Evolutionary conservation across 148 eudicot species (phyloP).

Genomic region (Agrostemma githago): DNA sequence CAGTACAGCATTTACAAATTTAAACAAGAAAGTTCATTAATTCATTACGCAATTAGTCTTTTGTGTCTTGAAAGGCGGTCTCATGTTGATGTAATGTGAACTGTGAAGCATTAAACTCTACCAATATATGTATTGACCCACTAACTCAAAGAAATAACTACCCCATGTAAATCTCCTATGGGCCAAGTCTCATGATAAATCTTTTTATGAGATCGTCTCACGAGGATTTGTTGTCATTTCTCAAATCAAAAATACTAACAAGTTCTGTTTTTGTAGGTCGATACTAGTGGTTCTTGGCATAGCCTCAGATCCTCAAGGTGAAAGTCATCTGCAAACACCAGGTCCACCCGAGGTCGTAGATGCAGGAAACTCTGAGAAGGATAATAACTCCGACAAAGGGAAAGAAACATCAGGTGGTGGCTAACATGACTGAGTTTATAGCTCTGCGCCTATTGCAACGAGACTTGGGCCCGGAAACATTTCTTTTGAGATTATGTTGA

Average conservation of each 20-base stretch:
- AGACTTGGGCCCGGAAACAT: too few relatives aligned
- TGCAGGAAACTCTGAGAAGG: constrained; percentile 48
- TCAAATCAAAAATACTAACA: not conserved
- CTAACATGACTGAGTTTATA: constrained; percentile 9
- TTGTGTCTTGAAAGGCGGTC: not conserved
- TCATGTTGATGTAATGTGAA: not conserved
- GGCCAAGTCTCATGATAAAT: not conserved
- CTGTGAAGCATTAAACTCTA: not conserved
- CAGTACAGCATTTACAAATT: not conserved
- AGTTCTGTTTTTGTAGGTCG: constrained; percentile 47
- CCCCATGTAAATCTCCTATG: not conserved
- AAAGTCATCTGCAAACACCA: constrained; percentile 47
- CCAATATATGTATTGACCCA: not conserved
- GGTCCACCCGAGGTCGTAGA: constrained; percentile 39
- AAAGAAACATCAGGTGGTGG: constrained; percentile 50
- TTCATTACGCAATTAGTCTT: not conserved
- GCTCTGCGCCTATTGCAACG: too few relatives aligned
- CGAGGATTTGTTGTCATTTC: not conserved
- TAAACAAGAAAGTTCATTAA: not conserved
- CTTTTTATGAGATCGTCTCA: not conserved
- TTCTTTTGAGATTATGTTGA: too few relatives aligned
- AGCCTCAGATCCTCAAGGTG: constrained; percentile 45
- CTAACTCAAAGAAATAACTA: not conserved
- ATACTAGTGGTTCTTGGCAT: constrained; percentile 68
- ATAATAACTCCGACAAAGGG: constrained; percentile 43